Base-by-base conservation (phyloP, 345 rosid genomes). In the Lepidium didymum region DNA sequence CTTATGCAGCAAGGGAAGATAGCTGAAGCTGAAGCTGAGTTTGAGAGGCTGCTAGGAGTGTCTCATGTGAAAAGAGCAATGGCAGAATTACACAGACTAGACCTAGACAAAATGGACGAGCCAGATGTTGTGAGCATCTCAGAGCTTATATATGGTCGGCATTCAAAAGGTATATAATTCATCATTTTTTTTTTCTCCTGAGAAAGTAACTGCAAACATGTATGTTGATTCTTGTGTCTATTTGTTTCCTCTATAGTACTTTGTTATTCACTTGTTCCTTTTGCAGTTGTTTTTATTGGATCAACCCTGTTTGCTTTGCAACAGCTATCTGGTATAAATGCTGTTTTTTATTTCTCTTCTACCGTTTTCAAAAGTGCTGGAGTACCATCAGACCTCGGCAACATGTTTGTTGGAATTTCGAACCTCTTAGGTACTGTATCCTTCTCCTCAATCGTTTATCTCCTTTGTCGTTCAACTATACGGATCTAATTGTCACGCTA, bases 231-330 rank as follows among this genome's bases (percentile, higher is more conserved):
- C 3, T 51, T 52, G 34, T 11, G 58, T 61, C 38, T 44, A 25
- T 35, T 10, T 74, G 44, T 79, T 33, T 63, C 75, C 69, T 68
- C 67, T 62, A 63, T 58, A 73, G 68, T 81, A 79, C 83, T 82
- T 85, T 80, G 79, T 80, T 85, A 85, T 89, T 87, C 83, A 86
- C 77, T 56, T 69, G 77, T 83, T 88, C 80, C 84, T 91, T 89
- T 91, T 94, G 99, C 97, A 94, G 96, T 91, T 84, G 92, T 94
- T 85, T 94, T 87, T 85, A 91, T 94, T 87, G 99, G 99, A 72
- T 87, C 99, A 83, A 84, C 95, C 86, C 97, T 94, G 79, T 91
- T 94, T 89, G 97, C 97, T 85, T 89, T 91, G 84, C 99, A 94
- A 94, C 97, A 94, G 89, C 97, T 94, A 78, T 94, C 97, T 78